A percentile compares a stretch with the other conserved stretches of the same genome.
Conservation (phyloP, 2,329 filamentous ascomycete species). For the Aspergillus pseudoviridinutans region DNA sequence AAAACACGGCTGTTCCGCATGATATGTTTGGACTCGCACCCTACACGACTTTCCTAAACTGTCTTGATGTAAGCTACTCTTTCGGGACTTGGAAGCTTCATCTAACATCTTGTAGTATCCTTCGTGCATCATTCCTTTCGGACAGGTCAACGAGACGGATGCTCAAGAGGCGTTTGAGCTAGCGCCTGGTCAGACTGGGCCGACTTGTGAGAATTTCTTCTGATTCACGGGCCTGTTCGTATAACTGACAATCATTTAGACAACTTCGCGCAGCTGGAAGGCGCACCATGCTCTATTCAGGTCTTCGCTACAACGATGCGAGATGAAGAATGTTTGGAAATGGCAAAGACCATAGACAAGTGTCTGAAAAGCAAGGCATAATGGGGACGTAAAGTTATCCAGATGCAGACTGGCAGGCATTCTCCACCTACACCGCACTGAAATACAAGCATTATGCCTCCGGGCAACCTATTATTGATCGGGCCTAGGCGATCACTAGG, state of each 20-base stretch:
- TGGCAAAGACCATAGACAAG: constrained; percentile 23
- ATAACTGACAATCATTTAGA: constrained; percentile 8
- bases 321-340: constrained; percentile 27
- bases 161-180: constrained; percentile 7
- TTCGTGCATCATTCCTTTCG: constrained; percentile 45
- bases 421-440: not conserved
- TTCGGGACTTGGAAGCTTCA: not conserved
- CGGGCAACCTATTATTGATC: not conserved
- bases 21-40: constrained; percentile 34
- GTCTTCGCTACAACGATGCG: constrained; percentile 24
- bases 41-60: constrained; percentile 49
- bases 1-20: constrained; percentile 49
- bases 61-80: constrained; percentile 44
- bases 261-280: constrained; percentile 22
- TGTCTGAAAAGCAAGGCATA: constrained; percentile 13
- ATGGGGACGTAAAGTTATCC: not conserved
- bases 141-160: constrained; percentile 12
- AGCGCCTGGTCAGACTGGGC: constrained; percentile 10
- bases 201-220: constrained; percentile 18
- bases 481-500: not conserved
- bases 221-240: not conserved
- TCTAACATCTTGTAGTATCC: constrained; percentile 40
- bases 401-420: not conserved
- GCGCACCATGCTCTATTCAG: constrained; percentile 26
- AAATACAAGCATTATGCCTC: not conserved